A percentile compares a stretch with the other conserved stretches of the same genome.
These are phyloP conservation scores for maize (Zea mays) DNA, from an alignment of 176 grass and related monocot genomes.

Conservation along the genomic window DNA sequence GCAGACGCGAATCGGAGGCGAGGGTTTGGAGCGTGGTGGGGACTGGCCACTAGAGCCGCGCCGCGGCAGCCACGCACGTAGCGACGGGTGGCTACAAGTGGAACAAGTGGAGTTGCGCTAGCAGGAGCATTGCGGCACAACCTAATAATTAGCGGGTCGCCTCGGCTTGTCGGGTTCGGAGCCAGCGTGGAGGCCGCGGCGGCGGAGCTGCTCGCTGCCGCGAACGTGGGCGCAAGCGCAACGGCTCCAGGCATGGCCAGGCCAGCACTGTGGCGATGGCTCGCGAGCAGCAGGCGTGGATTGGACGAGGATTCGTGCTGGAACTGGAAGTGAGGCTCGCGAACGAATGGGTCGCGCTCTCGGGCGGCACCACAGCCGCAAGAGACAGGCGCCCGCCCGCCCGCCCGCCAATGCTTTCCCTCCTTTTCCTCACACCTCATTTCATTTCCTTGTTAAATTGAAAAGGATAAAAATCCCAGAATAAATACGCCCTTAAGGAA, in stretches of 20 bases:
- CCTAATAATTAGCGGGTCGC: conserved; percentile 21
- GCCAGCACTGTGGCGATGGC: neutral
- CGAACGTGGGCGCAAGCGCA: neutral
- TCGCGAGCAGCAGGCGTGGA: neutral
- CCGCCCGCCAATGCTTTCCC: no score
- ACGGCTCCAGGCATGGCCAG: conserved; percentile 28
- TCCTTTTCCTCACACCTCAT: no score
- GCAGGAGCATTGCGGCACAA: neutral
- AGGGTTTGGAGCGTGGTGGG: conserved; percentile 12
- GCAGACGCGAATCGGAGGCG: conserved; percentile 30
- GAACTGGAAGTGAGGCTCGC: neutral
- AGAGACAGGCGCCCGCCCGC: no score
- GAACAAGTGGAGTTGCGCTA: neutral
- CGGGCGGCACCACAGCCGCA: neutral
- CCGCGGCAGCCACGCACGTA: conserved; percentile 1
- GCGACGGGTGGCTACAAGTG: neutral
- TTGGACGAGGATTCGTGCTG: neutral
- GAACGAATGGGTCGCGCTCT: conserved; percentile 18
- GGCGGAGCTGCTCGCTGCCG: neutral
- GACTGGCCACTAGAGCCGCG: neutral
- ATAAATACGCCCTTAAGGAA: no score
- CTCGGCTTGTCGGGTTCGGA: conserved; percentile 45
- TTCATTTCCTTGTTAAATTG: no score
- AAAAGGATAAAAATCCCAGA: no score
- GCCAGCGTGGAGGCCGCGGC: neutral